Percentiles rank a stretch among this genome's conserved stretches.
Evolutionary conservation across 768 basidiomycete genomes (phyloP).

Genomic region (Termitomyces sp.): DNA sequence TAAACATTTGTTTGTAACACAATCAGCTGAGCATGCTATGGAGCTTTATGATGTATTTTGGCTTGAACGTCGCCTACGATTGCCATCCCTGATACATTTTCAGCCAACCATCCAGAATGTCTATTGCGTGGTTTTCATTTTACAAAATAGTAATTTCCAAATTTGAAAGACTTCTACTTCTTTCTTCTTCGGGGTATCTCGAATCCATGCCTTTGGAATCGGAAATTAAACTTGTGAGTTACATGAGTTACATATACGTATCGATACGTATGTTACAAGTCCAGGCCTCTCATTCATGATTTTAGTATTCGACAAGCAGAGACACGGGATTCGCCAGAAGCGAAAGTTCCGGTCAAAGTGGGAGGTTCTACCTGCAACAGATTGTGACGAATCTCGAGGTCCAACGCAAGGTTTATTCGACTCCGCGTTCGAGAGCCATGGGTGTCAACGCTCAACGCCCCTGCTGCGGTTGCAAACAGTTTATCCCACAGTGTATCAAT

Average conservation of each 20-base stretch:
- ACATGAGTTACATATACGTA: neutral
- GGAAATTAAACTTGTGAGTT: slow-evolving; percentile 18
- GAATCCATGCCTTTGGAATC: slow-evolving; percentile 9
- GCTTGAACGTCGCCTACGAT: neutral
- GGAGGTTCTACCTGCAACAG: neutral
- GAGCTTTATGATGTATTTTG: neutral
- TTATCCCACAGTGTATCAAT: neutral
- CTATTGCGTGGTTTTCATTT: slow-evolving; percentile 13
- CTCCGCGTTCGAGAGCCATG: neutral
- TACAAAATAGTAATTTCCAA: neutral
- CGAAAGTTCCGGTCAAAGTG: slow-evolving; percentile 8
- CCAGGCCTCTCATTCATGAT: neutral
- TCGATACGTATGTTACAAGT: neutral
- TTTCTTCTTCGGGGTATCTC: neutral
- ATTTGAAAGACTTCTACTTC: neutral
- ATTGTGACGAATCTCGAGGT: neutral
- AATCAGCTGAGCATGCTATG: neutral
- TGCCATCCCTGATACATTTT: neutral
- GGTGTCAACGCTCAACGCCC: neutral
- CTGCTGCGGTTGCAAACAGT: neutral
- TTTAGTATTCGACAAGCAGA: neutral
- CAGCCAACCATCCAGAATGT: slow-evolving; percentile 8
- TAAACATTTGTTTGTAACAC: neutral
- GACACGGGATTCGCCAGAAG: neutral
- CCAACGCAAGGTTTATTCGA: neutral